These are phyloP conservation scores for Aspergillus felis DNA, from an alignment of 2,329 filamentous ascomycete genomes.

Conservation along the genomic window DNA sequence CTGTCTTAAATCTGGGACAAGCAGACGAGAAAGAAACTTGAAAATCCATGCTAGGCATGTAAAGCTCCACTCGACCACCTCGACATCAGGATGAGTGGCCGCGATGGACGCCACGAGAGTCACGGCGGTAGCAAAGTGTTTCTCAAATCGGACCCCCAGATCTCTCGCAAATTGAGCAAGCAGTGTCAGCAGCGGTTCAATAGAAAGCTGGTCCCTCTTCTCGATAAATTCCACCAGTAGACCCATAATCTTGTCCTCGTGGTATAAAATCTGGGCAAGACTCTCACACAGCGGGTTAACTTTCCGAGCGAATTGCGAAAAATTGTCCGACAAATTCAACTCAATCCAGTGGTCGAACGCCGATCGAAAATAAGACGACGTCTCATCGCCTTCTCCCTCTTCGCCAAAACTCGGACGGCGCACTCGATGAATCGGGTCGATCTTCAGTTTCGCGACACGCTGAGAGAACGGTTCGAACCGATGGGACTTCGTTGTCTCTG, in stretches of 20 bases:
- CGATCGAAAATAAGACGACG: constrained; percentile 81
- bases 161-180: constrained; percentile 93
- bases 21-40: constrained; percentile 86
- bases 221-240: constrained; percentile 72
- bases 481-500: constrained; percentile 75
- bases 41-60: constrained; percentile 91
- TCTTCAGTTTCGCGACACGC: constrained; percentile 85
- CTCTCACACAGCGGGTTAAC: constrained; percentile 79
- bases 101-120: constrained; percentile 73
- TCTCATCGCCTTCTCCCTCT: constrained; percentile 66
- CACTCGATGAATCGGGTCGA: constrained; percentile 88
- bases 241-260: constrained; percentile 80
- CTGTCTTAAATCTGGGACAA: constrained; percentile 80
- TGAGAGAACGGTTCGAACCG: constrained; percentile 87
- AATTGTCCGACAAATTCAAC: constrained; percentile 80
- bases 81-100: constrained; percentile 69
- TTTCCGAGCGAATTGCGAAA: constrained; percentile 71
- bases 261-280: constrained; percentile 85
- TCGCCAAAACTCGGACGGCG: constrained; percentile 76
- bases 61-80: constrained; percentile 98
- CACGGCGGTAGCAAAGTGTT: constrained; percentile 74
- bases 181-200: constrained; percentile 85
- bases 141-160: constrained; percentile 80
- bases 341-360: constrained; percentile 86
- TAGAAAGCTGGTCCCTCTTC: constrained; percentile 69